Conservation (phyloP, 2,329 filamentous ascomycete genomes). For the Hirsutella minnesotensis region DNA sequence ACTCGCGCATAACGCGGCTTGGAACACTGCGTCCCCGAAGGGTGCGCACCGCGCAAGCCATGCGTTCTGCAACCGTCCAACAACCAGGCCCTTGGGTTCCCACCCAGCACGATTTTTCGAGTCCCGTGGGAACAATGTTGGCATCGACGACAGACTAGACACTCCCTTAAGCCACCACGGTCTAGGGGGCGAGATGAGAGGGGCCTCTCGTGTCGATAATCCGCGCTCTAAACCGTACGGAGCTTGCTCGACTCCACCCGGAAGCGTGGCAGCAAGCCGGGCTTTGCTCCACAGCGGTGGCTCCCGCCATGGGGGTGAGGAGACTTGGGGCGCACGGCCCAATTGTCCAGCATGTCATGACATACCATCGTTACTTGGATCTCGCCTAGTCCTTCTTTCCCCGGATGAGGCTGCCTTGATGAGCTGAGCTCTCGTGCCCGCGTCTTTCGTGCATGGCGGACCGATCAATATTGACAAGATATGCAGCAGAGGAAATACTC, state of each 20-base stretch:
- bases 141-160: background rate
- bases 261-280: background rate
- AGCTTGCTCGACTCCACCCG: background rate
- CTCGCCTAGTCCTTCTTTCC: background rate
- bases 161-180: background rate
- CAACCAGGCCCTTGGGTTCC: background rate
- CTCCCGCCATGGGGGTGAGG: background rate
- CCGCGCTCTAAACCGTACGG: background rate
- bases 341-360: background rate
- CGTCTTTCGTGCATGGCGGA: no score
- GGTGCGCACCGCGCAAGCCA: background rate
- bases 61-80: background rate
- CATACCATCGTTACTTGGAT: background rate
- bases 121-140: background rate
- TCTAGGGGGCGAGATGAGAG: background rate
- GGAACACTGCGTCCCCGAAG: background rate
- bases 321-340: constrained; percentile 1
- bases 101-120: no score
- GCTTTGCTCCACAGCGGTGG: constrained; percentile 1
- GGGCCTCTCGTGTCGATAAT: background rate
- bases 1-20: background rate
- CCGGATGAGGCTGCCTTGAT: background rate
- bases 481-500: no score
- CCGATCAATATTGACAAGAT: no score
- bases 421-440: no score